Evolutionary conservation across 192 early-diverging fungal genomes (phyloP), one percentile per base, ranked within the genome.

Genomic region (Coemansia sp.): DNA sequence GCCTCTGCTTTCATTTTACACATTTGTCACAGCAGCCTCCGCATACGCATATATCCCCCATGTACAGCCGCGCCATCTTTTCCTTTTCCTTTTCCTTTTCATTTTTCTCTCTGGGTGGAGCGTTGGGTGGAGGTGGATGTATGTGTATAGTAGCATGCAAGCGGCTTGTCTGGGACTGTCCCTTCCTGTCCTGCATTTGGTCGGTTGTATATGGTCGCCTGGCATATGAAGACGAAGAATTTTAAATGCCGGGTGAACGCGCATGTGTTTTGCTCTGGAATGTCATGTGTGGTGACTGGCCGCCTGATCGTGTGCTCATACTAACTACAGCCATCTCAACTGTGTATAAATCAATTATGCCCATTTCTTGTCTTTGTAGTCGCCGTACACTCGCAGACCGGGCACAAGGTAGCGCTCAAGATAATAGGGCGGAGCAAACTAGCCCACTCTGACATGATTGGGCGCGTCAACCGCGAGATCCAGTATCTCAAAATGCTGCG

Each of bases 381-480:
- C 68, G 97, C 95, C 16, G 93, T 97, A 54, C 97, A 99, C 70
- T 87, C 93, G n/a, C 85, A 93, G 63, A 98, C 97, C 8, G 92
- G 93, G 23, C 94, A 95, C 72, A 96, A 94, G 69, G 97, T 99
- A 7, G 97, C 97, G 38, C 84, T 99, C 40, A 99, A 99, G 76
- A 92, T 98, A 67, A 94, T 99, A 57, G 96, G 96, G 67, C 88
- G 94, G 49, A 88, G 91, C 69, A 92, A 92, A 73, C 93, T 99
- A 39, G 91, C 92, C 19, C 95, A 89, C 74, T 89, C 94, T 85
- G 94, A 98, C 75, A 98, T 99, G 97, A 91, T 93, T 42, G 92
- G 91, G 8, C 85, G 97, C 40, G 90, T 99, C 39, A 96, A 98
- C 68, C 89, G 97, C 58, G 97, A 99, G 86, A 97, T 99, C 80